These are phyloP conservation scores for Boletales sp. DNA, from an alignment of 768 basidiomycete species.

Conservation along the genomic window DNA sequence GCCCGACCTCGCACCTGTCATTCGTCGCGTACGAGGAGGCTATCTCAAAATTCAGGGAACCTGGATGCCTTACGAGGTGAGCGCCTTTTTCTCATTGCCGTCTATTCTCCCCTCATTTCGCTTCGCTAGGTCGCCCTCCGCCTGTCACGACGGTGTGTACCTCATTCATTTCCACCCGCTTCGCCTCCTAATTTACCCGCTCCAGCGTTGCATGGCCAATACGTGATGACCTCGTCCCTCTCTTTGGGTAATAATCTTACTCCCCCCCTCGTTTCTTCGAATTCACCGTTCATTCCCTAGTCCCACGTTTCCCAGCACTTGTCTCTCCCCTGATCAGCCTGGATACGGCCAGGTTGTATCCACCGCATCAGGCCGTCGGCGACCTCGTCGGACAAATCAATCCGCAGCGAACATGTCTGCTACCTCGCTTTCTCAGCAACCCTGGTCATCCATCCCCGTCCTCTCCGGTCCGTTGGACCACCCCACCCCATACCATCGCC, in stretches of 20 bases:
- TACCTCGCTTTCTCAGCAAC: constrained; percentile 31
- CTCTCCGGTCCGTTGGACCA: constrained; percentile 24
- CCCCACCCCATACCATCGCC: constrained; percentile 20
- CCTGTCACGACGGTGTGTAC: constrained; percentile 69
- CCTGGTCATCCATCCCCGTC: constrained; percentile 49
- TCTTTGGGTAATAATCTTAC: constrained; percentile 66
- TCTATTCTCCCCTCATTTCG: constrained; percentile 20
- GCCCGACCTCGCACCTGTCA: constrained; percentile 77
- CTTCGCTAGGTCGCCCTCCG: constrained; percentile 65
- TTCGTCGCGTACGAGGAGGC: constrained; percentile 81
- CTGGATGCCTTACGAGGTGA: constrained; percentile 89
- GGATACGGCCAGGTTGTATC: constrained; percentile 84
- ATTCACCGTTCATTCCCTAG: constrained; percentile 38
- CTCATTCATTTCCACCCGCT: constrained; percentile 10
- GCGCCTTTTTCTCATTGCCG: constrained; percentile 19
- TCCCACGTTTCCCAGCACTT: constrained; percentile 80
- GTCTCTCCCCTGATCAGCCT: constrained; percentile 79
- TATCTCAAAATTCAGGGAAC: constrained; percentile 92
- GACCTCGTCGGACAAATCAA: constrained; percentile 52
- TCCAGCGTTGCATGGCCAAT: constrained; percentile 84
- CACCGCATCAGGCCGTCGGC: constrained; percentile 54
- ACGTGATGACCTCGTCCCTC: constrained; percentile 78
- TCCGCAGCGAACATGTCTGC: constrained; percentile 30
- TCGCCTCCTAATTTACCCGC: constrained; percentile 10
- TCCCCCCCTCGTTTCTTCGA: neutral